Percentiles rank a stretch among this genome's conserved stretches.
Conservation (phyloP, 768 basidiomycete species). For the Tubosaeta sp. region DNA sequence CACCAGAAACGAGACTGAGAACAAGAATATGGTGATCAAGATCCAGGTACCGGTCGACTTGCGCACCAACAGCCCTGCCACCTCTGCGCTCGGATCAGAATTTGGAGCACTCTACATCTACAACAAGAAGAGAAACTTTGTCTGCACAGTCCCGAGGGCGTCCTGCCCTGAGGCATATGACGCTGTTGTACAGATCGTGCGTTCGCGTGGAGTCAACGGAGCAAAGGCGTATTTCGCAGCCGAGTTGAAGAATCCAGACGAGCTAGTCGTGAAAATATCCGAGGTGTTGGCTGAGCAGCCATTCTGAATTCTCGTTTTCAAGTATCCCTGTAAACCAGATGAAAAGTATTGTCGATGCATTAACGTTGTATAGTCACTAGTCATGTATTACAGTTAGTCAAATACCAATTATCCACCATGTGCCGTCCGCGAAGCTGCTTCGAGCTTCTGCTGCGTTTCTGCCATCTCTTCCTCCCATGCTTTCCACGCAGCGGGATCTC, state of each 20-base stretch:
- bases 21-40: conserved; percentile 50
- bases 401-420: not conserved
- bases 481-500: conserved; percentile 34
- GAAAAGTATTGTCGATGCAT: not conserved
- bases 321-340: not conserved
- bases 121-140: conserved; percentile 50
- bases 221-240: conserved; percentile 54
- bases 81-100: conserved; percentile 15
- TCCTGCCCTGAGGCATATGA: conserved; percentile 40
- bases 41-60: conserved; percentile 42
- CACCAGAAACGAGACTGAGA: conserved; percentile 20
- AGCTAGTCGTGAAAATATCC: conserved; percentile 46
- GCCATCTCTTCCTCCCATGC: conserved; percentile 44
- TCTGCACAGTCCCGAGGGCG: conserved; percentile 37
- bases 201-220: conserved; percentile 38
- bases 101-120: conserved; percentile 41
- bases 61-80: not conserved
- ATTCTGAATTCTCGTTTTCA: conserved; percentile 30
- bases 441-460: conserved; percentile 35
- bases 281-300: conserved; percentile 56
- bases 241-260: conserved; percentile 43
- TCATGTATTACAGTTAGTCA: not conserved
- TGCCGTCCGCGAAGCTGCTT: conserved; percentile 4
- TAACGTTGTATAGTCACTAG: not conserved
- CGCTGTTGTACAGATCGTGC: conserved; percentile 36